Percentiles rank a stretch among this genome's conserved stretches.
Conservation (phyloP, 306 rosid species). For the Ziziphus jujuba region DNA sequence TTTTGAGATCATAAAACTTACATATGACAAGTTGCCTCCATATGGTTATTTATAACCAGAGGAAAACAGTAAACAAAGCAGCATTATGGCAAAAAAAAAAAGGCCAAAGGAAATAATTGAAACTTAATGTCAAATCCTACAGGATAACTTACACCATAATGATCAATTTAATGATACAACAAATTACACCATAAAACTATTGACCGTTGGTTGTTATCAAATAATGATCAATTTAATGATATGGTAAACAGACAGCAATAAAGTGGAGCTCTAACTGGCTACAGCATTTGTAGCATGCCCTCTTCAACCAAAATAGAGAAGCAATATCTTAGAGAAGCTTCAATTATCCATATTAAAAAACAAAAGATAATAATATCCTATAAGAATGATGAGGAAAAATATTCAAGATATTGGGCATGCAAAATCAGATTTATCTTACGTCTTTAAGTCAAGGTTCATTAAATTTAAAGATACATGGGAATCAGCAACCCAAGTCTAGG, state of each 20-base stretch:
- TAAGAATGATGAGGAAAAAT: background rate
- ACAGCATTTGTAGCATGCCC: background rate
- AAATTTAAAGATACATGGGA: background rate
- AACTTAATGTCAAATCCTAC: background rate
- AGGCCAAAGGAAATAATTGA: background rate
- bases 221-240: background rate
- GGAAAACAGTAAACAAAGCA: background rate
- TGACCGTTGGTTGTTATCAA: background rate
- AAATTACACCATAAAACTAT: background rate
- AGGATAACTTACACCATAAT: background rate
- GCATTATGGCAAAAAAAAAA: background rate
- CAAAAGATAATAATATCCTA: too few relatives aligned
- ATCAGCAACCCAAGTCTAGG: background rate
- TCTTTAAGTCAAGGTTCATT: background rate
- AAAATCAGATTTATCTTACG: background rate
- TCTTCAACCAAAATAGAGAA: too few relatives aligned
- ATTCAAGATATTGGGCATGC: background rate
- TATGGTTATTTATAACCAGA: background rate
- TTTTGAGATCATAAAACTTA: constrained; percentile 16
- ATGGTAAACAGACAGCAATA: background rate
- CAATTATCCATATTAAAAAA: too few relatives aligned
- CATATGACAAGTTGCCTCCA: background rate
- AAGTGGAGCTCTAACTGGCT: background rate
- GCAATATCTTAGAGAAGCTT: background rate
- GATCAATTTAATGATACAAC: background rate